These are phyloP conservation scores for Wickerhamomyces ciferrii DNA, from an alignment of 805 yeast genomes.

Conservation along the genomic window DNA sequence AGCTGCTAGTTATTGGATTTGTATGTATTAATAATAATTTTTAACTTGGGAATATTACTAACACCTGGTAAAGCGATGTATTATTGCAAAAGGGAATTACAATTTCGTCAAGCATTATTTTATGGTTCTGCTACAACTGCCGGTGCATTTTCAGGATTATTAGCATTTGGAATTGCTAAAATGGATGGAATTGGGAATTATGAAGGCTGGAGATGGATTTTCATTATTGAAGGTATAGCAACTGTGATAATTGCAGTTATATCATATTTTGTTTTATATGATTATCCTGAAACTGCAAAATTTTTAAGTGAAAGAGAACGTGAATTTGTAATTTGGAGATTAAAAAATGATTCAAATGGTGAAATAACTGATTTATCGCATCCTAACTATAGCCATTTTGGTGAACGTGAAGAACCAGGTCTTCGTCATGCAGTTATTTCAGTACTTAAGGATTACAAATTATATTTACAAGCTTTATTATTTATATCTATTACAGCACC, in stretches of 20 bases:
- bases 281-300: constrained; percentile 38
- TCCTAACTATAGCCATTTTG: not conserved
- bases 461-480: constrained; percentile 17
- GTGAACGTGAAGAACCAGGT: not conserved
- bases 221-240: constrained; percentile 35
- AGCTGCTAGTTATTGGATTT: constrained; percentile 31
- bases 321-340: constrained; percentile 16
- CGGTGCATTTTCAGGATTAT: constrained; percentile 38
- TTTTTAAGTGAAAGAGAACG: constrained; percentile 36
- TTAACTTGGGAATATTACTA: no score
- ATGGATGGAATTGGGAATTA: constrained; percentile 28
- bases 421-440: constrained; percentile 4
- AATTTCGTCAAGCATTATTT: constrained; percentile 32
- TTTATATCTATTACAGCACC: constrained; percentile 23
- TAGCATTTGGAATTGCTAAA: constrained; percentile 34
- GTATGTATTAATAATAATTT: no score
- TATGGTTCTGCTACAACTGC: constrained; percentile 35
- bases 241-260: constrained; percentile 35
- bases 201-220: constrained; percentile 41
- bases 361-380: not conserved
- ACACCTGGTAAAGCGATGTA: no score
- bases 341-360: constrained; percentile 9
- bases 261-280: constrained; percentile 30
- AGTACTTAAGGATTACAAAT: constrained; percentile 23
- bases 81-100: constrained; percentile 32